Evolutionary conservation across 73 alveolate genomes (phyloP).

Genomic region (Paramecium biaurelia): DNA sequence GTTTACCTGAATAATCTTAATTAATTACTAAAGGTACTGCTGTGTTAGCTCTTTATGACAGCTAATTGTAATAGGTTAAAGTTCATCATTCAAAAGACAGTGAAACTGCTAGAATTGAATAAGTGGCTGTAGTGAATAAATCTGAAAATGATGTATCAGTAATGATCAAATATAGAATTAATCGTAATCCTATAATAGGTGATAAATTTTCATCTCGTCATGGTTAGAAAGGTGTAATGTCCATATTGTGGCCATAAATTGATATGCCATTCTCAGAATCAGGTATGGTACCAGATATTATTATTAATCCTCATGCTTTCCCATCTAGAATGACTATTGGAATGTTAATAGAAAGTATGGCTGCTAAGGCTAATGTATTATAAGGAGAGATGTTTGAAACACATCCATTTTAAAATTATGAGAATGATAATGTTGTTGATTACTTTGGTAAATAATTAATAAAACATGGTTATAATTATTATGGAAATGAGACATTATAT

Average conservation of each 20-base stretch:
- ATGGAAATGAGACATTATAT: constrained; percentile 98
- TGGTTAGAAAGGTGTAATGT: constrained; percentile 99
- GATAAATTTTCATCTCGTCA: constrained; percentile 99
- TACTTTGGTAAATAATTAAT: constrained; percentile 90
- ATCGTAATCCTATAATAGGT: constrained; percentile 98
- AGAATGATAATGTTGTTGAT: constrained; percentile 93
- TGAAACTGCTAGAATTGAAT: constrained; percentile 93
- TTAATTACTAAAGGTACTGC: constrained; percentile 85
- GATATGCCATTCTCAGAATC: constrained; percentile 99
- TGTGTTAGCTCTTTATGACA: constrained; percentile 85
- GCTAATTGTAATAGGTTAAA: constrained; percentile 67
- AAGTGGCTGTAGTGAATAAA: constrained; percentile 72
- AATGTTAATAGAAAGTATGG: constrained; percentile 98
- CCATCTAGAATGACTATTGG: constrained; percentile 99
- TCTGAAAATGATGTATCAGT: constrained; percentile 78
- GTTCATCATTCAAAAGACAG: constrained; percentile 85
- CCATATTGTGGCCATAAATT: constrained; percentile 97
- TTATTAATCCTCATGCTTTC: constrained; percentile 99
- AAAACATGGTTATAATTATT: constrained; percentile 94
- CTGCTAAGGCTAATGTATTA: constrained; percentile 88
- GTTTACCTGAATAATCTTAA: constrained; percentile 89
- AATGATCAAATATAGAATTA: constrained; percentile 84
- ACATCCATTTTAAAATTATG: constrained; percentile 52
- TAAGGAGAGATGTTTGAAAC: constrained; percentile 59
- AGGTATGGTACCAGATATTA: constrained; percentile 99